Evolutionary conservation across 192 early-diverging fungal species (phyloP), one percentile per base, ranked within the genome.

Genomic region (Backusella morwellensis): DNA sequence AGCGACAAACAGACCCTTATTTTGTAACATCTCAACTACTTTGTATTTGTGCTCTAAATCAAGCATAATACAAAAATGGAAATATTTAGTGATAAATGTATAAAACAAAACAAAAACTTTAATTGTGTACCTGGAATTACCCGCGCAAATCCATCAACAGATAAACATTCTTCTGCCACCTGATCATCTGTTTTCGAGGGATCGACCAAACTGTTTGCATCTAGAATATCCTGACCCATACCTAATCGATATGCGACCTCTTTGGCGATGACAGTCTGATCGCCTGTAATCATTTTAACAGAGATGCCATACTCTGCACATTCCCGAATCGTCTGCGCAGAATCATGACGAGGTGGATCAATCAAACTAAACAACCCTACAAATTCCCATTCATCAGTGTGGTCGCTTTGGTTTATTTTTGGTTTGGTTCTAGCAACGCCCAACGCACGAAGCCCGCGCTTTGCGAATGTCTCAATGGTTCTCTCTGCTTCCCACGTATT

Each of bases 241-340:
- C 90, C 90, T 11, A 94, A 84, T 66, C 93, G 88, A 26, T 85
- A 79, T 1, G 93, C 89, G 14, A 94, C 88, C 66, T 88, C 91
- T 83, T 92, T 92, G 35, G 88, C 93, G 81, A 93, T 93, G 47
- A 91, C 88, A 19, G 84, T 84, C 74, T 93, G 93, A 75, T 94
- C 93, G 29, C 93, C 93, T n/a, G 93, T 94, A 59, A 94, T 91
- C 93, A 94, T 93, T 77, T 94, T 94, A 75, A 93, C 90, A 0
- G 83, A 76, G 47, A 94, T 86, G 67, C 93, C 93, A 78, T 90
- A 87, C 38, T 83, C 73, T 23, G 83, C 52, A 75, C 92, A 93
- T 54, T 91, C 90, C 26, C 70, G 71, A 76, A 94, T 93, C 23
- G 93, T 94, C 0, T 81, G 73, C 1, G 86, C 91, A 56, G 92